Evolutionary conservation across 2,329 filamentous ascomycete species (phyloP), one percentile per base, ranked within the genome.

Genomic region (Fusarium sp.): DNA sequence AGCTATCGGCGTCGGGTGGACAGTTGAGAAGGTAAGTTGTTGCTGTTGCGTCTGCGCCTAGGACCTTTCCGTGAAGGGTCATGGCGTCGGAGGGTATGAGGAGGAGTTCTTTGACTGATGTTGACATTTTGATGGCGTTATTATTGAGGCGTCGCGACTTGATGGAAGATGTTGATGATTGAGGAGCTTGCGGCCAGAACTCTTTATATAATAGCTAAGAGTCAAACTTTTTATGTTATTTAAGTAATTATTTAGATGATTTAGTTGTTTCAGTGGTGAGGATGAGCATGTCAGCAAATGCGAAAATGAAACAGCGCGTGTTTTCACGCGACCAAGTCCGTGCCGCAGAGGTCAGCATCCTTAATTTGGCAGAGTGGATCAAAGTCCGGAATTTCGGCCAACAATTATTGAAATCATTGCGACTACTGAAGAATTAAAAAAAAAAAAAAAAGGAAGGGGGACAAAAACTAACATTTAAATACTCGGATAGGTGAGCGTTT

Each of bases 1-100:
- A 62, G 7, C 2, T 17, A 0, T n/a, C 15, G 5, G 18, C 17
- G 9, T 61, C 25, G 15, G 52, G 25, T 3, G 20, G 50, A 17
- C 50, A 61, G n/a, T 38, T n/a, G 12, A 61, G 41, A 8, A 59
- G 33, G 8, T 62, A 59, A 8, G 53, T 62, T 33, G 53, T 59
- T 7, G 53, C 53, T 22, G 41, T 59, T 1, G 27, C 14, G 14
- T 62, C 41, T 38, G 53, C 53, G 11, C 41, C 27, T 9, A 62
- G n/a, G 17, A 47, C 27, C 9, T 20, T 59, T 13, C 59, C 59
- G 9, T 46, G 18, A 1, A 59, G 41, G 5, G 27, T 29, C 6
- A 59, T 38, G 41, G 31, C 33, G 35, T 46, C 41, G 4, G 54
- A 46, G 8, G 41, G 53, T 18, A 59, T 10, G 9, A 62, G 33